Evolutionary conservation across 345 rosid genomes (phyloP).

Genomic region (Euphorbia peplus): DNA sequence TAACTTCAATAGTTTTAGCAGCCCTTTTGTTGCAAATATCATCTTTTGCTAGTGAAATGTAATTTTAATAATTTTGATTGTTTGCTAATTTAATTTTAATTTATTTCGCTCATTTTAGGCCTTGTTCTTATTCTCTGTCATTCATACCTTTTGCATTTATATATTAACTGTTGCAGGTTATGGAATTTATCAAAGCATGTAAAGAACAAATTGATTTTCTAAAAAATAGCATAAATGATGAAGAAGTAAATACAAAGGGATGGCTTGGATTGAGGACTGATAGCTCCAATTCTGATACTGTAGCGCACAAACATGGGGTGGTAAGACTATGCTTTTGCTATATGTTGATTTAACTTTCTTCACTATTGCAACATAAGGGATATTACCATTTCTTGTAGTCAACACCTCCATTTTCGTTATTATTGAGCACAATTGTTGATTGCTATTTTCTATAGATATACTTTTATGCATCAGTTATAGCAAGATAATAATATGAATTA

Average conservation of each 20-base stretch:
- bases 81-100: background rate
- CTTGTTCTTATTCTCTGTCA: background rate
- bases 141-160: background rate
- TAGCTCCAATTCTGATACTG: slow-evolving; percentile 62
- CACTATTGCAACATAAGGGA: background rate
- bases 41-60: background rate
- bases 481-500: background rate
- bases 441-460: background rate
- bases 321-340: slow-evolving; percentile 39
- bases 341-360: background rate
- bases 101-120: background rate
- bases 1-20: background rate
- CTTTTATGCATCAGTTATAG: background rate
- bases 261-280: slow-evolving; percentile 70
- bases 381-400: background rate
- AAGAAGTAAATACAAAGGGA: slow-evolving; percentile 67
- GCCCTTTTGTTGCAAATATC: background rate
- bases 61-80: background rate
- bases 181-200: slow-evolving; percentile 78
- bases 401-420: background rate
- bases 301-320: slow-evolving; percentile 97
- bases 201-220: slow-evolving; percentile 85
- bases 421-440: background rate
- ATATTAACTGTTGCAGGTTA: slow-evolving; percentile 43
- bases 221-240: slow-evolving; percentile 61